Percentiles rank a stretch among this genome's conserved stretches.
Evolutionary conservation across 2,329 filamentous ascomycete genomes (phyloP).

Genomic region (Colletotrichum orchidophilum): DNA sequence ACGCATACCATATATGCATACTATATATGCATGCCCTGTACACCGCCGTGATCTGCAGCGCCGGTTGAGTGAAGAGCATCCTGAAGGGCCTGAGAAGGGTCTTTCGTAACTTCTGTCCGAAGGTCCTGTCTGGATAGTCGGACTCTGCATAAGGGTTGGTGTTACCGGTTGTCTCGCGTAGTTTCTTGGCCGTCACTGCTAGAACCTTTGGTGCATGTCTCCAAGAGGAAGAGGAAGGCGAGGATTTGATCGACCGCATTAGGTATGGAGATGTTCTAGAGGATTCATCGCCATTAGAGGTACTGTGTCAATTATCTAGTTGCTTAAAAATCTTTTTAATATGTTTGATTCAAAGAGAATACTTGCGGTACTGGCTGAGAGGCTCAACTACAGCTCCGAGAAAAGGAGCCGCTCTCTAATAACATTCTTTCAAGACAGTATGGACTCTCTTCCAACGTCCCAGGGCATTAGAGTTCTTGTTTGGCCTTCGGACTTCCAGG

Average conservation of each 20-base stretch:
- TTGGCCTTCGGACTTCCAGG: conserved; percentile 64
- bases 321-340: conserved; percentile 31
- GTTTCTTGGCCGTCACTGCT: conserved; percentile 38
- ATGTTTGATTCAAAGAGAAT: no score
- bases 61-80: conserved; percentile 59
- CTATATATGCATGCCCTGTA: conserved; percentile 62
- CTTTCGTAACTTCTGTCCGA: conserved; percentile 37
- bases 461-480: conserved; percentile 51
- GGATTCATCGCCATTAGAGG: conserved; percentile 55
- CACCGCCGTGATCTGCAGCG: conserved; percentile 58
- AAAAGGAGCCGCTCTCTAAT: conserved; percentile 47
- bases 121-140: conserved; percentile 40
- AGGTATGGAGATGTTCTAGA: conserved; percentile 52
- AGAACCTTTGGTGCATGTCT: conserved; percentile 50
- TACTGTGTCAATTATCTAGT: conserved; percentile 51
- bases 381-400: conserved; percentile 54
- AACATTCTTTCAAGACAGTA: not conserved
- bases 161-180: conserved; percentile 43
- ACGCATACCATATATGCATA: conserved; percentile 62
- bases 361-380: conserved; percentile 39
- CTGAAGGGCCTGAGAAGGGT: conserved; percentile 56
- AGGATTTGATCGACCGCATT: conserved; percentile 45
- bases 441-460: conserved; percentile 26
- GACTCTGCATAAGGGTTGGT: conserved; percentile 39
- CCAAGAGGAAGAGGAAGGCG: conserved; percentile 48